A percentile compares a stretch with the other conserved stretches of the same genome.
Evolutionary conservation across 345 rosid genomes (phyloP).

Genomic region (Euphorbia tirucalli): DNA sequence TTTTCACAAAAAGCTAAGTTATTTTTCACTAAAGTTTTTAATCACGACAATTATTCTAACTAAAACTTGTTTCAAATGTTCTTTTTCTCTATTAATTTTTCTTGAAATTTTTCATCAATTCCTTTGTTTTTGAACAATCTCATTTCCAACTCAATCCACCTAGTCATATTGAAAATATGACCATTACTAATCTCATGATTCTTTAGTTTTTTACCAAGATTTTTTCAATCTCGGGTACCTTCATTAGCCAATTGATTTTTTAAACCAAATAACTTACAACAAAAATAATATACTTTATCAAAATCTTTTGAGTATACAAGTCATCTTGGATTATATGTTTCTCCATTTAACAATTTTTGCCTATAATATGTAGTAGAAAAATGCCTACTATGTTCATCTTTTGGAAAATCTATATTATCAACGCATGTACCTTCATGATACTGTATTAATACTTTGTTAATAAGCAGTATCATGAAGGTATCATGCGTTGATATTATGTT

Average conservation of each 20-base stretch:
- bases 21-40: neutral
- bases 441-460: no score
- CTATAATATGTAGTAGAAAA: neutral
- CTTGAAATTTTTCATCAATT: neutral
- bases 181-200: neutral
- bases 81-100: neutral
- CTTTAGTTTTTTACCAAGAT: neutral
- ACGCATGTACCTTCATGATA: no score
- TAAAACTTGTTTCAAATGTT: neutral
- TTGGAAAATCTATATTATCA: no score
- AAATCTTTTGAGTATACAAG: no score
- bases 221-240: neutral
- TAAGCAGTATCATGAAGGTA: no score
- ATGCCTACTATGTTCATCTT: neutral
- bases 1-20: neutral
- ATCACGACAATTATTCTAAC: neutral
- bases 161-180: neutral
- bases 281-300: neutral
- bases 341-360: neutral
- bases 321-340: neutral
- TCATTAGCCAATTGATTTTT: neutral
- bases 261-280: neutral
- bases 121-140: neutral
- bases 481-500: no score
- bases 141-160: neutral